These are phyloP conservation scores for Candida tallmaniae DNA, from an alignment of 805 yeast genomes.

Conservation along the genomic window DNA sequence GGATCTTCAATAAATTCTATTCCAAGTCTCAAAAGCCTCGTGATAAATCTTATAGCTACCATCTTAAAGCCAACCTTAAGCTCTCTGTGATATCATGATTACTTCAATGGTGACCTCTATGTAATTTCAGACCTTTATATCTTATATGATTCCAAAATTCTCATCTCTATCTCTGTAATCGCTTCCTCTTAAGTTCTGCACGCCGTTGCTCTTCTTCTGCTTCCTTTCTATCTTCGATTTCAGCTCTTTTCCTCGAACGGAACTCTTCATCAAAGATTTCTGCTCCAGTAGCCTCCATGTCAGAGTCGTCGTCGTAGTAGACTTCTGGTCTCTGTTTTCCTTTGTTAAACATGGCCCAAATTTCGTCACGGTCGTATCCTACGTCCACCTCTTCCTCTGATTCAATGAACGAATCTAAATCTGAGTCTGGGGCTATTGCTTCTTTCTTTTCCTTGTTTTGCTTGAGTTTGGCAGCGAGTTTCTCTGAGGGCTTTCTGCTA, in stretches of 20 bases:
- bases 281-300: slow-evolving; percentile 92
- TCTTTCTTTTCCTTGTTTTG: slow-evolving; percentile 13
- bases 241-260: slow-evolving; percentile 62
- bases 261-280: slow-evolving; percentile 84
- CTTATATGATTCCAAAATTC: neutral
- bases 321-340: slow-evolving; percentile 51
- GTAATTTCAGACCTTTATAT: too few relatives aligned
- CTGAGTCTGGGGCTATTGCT: slow-evolving; percentile 9
- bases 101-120: too few relatives aligned
- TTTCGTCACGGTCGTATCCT: slow-evolving; percentile 78
- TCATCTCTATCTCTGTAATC: slow-evolving; percentile 13
- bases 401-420: slow-evolving; percentile 49
- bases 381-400: slow-evolving; percentile 46
- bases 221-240: slow-evolving; percentile 72
- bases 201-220: slow-evolving; percentile 50
- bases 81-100: neutral
- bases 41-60: too few relatives aligned
- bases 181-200: slow-evolving; percentile 24
- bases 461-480: slow-evolving; percentile 44
- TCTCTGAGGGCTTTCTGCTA: slow-evolving; percentile 55
- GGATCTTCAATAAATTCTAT: too few relatives aligned
- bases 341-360: slow-evolving; percentile 79
- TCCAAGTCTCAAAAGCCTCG: too few relatives aligned
- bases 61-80: neutral
- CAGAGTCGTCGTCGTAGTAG: slow-evolving; percentile 41